Evolutionary conservation across 352 stramenopile species (phyloP), one percentile per base, ranked within the genome.

Genomic region (Phytophthora aleatoria): DNA sequence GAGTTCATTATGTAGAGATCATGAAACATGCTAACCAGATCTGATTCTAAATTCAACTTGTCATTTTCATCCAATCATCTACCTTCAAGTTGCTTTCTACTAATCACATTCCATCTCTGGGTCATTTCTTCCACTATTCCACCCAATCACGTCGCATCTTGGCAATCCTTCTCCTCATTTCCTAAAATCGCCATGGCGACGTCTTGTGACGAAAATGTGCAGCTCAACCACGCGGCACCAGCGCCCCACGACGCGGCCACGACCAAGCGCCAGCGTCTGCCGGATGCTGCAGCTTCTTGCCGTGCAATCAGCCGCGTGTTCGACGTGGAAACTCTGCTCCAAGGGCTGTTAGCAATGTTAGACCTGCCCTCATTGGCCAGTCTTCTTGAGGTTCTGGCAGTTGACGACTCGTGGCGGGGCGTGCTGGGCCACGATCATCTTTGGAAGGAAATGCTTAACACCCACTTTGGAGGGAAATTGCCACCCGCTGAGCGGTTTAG

Each of bases 241-340:
- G 41, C 41, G 16, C 50, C 4, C 3, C 24, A 24, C 15, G 50
- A 63, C n/a, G 41, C 28, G 5, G 5, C 35, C 8, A 42, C 38
- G 12, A 16, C 43, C 33, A 76, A 79, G 61, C 63, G 68, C 2
- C 64, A 70, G 30, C 43, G 64, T 63, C 30, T 69, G 11, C 33
- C 27, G 8, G 41, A 43, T 2, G 5, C 1, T 0, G 0, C 26
- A n/a, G 2, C n/a, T 0, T 12, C 47, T 50, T 13, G 10, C 1
- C 10, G 3, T 7, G 57, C 50, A 3, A 54, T 57, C 15, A n/a
- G 41, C 13, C 57, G 68, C 33, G 69, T 77, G 9, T 53, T 80
- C 31, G 69, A 77, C 45, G 64, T 77, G 1, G 69, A 77, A 64
- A 73, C 45, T 26, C 20, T 80, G 61, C 35, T 80, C 16, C 64